Evolutionary conservation across 495 filamentous ascomycete genomes (phyloP).

Genomic region (Penicillium atrosanguineum): DNA sequence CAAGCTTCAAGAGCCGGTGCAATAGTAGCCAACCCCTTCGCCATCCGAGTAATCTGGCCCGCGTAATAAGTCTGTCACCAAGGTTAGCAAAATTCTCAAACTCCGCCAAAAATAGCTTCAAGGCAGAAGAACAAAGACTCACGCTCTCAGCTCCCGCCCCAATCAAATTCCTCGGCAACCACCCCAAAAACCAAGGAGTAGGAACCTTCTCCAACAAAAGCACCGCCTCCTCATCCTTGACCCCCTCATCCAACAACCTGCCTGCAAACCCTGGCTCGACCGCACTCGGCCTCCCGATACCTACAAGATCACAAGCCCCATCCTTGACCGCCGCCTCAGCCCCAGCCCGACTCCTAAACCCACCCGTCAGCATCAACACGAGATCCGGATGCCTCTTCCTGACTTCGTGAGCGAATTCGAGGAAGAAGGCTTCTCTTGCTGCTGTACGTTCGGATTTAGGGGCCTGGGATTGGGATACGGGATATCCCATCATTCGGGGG

Average conservation of each 20-base stretch:
- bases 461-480: slow-evolving; percentile 2
- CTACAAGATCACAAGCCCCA: slow-evolving; percentile 57
- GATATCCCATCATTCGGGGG: slow-evolving; percentile 36
- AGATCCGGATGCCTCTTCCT: slow-evolving; percentile 42
- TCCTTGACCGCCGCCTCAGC: slow-evolving; percentile 51
- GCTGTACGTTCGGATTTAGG: slow-evolving; percentile 39
- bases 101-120: not conserved
- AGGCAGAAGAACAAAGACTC: slow-evolving; percentile 18
- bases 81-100: slow-evolving; percentile 1
- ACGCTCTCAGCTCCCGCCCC: slow-evolving; percentile 46
- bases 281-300: slow-evolving; percentile 53
- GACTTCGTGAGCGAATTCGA: slow-evolving; percentile 51
- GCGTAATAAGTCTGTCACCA: slow-evolving; percentile 37
- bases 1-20: slow-evolving; percentile 21
- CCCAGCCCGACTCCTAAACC: slow-evolving; percentile 54
- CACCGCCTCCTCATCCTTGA: slow-evolving; percentile 49
- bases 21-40: slow-evolving; percentile 32
- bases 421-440: slow-evolving; percentile 61
- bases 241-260: slow-evolving; percentile 50
- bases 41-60: slow-evolving; percentile 39
- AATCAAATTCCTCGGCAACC: slow-evolving; percentile 36
- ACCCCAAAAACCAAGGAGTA: slow-evolving; percentile 28
- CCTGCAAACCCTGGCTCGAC: slow-evolving; percentile 48
- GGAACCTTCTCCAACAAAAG: slow-evolving; percentile 36
- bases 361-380: slow-evolving; percentile 52